Evolutionary conservation across 495 filamentous ascomycete species (phyloP).

Genomic region (Bacidia gigantensis): DNA sequence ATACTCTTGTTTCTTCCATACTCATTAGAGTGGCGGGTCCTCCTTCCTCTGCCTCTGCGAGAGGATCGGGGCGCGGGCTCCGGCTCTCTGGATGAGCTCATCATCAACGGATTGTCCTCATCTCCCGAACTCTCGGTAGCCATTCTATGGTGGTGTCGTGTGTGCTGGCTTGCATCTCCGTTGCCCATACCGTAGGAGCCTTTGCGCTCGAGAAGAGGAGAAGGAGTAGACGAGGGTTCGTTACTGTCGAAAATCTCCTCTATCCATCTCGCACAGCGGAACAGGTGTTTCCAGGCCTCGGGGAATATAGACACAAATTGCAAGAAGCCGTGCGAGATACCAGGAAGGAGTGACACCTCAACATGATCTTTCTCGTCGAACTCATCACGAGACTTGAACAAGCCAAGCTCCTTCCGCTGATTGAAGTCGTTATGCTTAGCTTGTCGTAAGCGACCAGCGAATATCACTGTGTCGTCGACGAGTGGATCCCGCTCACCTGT

Average conservation of each 20-base stretch:
- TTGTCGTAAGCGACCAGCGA: conserved; percentile 72
- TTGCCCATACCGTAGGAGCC: no score
- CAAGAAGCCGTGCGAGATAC: conserved; percentile 81
- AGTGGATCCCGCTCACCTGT: conserved; percentile 92
- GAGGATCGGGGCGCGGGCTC: neutral
- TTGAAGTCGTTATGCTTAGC: conserved; percentile 60
- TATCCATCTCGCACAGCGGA: conserved; percentile 63
- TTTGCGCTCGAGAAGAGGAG: no score
- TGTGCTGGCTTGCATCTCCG: no score
- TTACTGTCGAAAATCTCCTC: conserved; percentile 44
- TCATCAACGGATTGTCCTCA: conserved; percentile 70
- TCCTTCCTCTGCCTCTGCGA: conserved; percentile 13
- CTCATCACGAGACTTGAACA: conserved; percentile 33
- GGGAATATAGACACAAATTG: conserved; percentile 81
- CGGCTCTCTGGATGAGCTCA: conserved; percentile 34
- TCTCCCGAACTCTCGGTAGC: conserved; percentile 59
- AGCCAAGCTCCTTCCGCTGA: conserved; percentile 47
- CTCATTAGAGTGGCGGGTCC: conserved; percentile 5
- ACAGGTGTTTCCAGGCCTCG: conserved; percentile 71
- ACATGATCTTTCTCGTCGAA: conserved; percentile 69
- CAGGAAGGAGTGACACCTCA: conserved; percentile 72
- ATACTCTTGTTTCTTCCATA: conserved; percentile 33
- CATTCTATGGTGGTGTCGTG: conserved; percentile 30
- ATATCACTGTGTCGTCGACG: conserved; percentile 92
- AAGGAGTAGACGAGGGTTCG: conserved; percentile 2